These are phyloP conservation scores for Phytophthora aleatoria DNA, from an alignment of 352 stramenopile species.

Conservation along the genomic window DNA sequence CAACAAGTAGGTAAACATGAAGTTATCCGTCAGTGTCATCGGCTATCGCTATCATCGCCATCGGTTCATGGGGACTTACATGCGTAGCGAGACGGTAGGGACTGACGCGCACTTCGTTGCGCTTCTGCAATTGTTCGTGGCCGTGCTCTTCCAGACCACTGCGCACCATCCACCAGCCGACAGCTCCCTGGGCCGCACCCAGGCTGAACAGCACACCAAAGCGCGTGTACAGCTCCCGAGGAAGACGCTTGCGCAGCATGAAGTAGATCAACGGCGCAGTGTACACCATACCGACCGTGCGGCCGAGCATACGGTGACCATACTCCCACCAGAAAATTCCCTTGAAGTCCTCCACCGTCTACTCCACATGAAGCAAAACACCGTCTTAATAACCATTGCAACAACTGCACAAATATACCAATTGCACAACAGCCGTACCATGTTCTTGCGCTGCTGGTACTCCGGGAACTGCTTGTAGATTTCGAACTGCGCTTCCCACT, in stretches of 20 bases:
- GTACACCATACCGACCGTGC: conserved; percentile 95
- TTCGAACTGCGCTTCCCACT: conserved; percentile 97
- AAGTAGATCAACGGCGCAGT: conserved; percentile 94
- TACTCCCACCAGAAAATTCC: conserved; percentile 97
- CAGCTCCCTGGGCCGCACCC: conserved; percentile 69
- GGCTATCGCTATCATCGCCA: not conserved
- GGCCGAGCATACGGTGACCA: conserved; percentile 97
- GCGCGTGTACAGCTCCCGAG: conserved; percentile 69
- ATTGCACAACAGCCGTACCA: conserved; percentile 44
- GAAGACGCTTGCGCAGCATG: conserved; percentile 77
- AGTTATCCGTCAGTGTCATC: conserved; percentile 2
- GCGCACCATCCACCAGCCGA: conserved; percentile 99
- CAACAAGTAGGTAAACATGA: not conserved
- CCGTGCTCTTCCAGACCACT: conserved; percentile 96
- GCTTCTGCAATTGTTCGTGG: conserved; percentile 71
- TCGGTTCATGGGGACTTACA: conserved; percentile 36
- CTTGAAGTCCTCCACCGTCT: conserved; percentile 99
- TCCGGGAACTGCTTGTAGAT: conserved; percentile 99
- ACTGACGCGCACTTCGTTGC: conserved; percentile 96
- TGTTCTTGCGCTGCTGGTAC: conserved; percentile 95
- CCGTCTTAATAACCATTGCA: conserved; percentile 5
- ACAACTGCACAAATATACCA: not conserved
- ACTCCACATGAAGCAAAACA: conserved; percentile 8
- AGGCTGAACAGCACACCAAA: conserved; percentile 71
- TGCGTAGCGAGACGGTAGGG: conserved; percentile 97